Evolutionary conservation across 2,329 filamentous ascomycete genomes (phyloP).

Genomic region (Pestalotiopsis sp.): DNA sequence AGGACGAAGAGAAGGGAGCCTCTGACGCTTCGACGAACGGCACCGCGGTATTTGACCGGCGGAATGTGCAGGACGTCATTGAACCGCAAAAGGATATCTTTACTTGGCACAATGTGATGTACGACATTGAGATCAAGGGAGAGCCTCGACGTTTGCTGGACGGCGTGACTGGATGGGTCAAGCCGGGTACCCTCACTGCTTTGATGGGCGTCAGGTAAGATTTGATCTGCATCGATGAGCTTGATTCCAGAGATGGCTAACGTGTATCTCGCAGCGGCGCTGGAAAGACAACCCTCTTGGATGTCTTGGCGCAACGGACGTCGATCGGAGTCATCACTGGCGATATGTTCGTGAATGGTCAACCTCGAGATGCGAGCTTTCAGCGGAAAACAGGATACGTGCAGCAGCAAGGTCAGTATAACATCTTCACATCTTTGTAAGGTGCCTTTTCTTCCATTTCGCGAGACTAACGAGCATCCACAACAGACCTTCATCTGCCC

Average conservation of each 20-base stretch:
- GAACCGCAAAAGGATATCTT: conserved; percentile 54
- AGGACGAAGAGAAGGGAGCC: neutral
- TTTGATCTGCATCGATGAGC: neutral
- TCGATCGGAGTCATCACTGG: conserved; percentile 73
- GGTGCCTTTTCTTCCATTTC: neutral
- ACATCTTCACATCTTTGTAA: too few species aligned
- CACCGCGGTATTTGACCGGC: neutral
- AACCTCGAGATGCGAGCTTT: conserved; percentile 64
- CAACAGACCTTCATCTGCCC: conserved; percentile 63
- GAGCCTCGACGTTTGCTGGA: conserved; percentile 72
- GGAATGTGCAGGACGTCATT: neutral
- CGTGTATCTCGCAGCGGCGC: conserved; percentile 53
- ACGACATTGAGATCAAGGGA: conserved; percentile 71
- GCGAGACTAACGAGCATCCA: neutral
- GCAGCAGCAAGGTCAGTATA: conserved; percentile 54
- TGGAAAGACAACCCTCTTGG: conserved; percentile 73
- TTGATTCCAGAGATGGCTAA: neutral
- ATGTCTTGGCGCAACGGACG: conserved; percentile 69
- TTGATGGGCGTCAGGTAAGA: conserved; percentile 63
- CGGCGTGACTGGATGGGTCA: conserved; percentile 84
- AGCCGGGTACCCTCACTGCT: conserved; percentile 84
- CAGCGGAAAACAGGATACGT: conserved; percentile 72
- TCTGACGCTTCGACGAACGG: conserved; percentile 30
- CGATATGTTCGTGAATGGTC: conserved; percentile 70
- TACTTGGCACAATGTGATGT: conserved; percentile 78